A percentile compares a stretch with the other conserved stretches of the same genome.
Evolutionary conservation across 2,329 filamentous ascomycete species (phyloP).

Genomic region (Chaetomium sp.): DNA sequence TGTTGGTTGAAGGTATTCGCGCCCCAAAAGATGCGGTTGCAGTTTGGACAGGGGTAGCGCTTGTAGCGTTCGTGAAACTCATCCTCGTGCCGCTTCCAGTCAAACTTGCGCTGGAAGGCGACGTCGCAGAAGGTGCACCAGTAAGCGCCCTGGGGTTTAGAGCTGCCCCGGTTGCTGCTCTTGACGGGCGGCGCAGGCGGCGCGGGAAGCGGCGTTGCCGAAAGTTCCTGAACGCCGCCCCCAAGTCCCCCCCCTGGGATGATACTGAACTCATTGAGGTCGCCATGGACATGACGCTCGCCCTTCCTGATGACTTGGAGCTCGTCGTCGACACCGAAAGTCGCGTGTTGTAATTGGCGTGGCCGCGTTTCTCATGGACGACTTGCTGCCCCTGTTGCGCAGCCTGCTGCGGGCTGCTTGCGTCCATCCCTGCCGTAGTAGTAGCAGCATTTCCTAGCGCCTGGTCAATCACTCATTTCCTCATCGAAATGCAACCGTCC

Average conservation of each 20-base stretch:
- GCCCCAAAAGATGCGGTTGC: slow-evolving; percentile 68
- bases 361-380: slow-evolving; percentile 23
- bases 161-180: slow-evolving; percentile 40
- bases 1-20: slow-evolving; percentile 70
- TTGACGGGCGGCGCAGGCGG: slow-evolving; percentile 45
- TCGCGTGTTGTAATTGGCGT: slow-evolving; percentile 26
- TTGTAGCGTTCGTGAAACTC: slow-evolving; percentile 70
- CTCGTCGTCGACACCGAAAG: slow-evolving; percentile 49
- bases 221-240: slow-evolving; percentile 27
- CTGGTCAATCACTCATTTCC: slow-evolving; percentile 6
- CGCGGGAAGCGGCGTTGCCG: slow-evolving; percentile 23
- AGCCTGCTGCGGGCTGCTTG: slow-evolving; percentile 23
- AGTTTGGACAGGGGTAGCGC: slow-evolving; percentile 68
- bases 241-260: slow-evolving; percentile 33
- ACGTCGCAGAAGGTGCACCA: slow-evolving; percentile 64
- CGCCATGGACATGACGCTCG: slow-evolving; percentile 49
- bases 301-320: slow-evolving; percentile 52
- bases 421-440: slow-evolving; percentile 19
- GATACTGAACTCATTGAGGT: slow-evolving; percentile 39
- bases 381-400: slow-evolving; percentile 21
- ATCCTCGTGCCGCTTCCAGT: slow-evolving; percentile 71
- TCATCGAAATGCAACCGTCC: not conserved
- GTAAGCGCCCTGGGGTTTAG: slow-evolving; percentile 50
- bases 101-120: slow-evolving; percentile 67
- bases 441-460: slow-evolving; percentile 5